These are phyloP conservation scores for Pleurozium schreberi DNA, from an alignment of 225 moss, liverwort and hornwort species.

Conservation along the genomic window DNA sequence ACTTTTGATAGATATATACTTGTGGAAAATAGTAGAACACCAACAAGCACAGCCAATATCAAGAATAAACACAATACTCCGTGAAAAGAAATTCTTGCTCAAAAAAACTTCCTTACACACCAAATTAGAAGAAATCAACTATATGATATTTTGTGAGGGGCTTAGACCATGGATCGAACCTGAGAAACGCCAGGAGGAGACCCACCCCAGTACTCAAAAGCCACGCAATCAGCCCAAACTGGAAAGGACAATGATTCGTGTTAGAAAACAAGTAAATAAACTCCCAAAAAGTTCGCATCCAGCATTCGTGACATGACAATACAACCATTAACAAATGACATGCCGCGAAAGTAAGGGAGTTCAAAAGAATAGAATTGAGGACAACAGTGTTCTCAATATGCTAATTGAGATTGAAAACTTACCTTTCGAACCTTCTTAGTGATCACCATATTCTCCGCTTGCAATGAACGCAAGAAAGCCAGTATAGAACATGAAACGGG, in stretches of 20 bases:
- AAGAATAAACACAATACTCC: not conserved
- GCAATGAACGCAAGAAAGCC: constrained; percentile 74
- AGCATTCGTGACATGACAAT: not conserved
- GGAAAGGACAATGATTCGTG: not conserved
- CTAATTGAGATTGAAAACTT: not conserved
- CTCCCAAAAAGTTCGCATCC: not conserved
- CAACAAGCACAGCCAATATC: not conserved
- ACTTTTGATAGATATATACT: not conserved
- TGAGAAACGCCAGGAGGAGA: constrained; percentile 50
- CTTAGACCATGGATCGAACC: constrained; percentile 14
- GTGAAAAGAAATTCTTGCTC: not conserved
- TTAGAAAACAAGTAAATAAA: not conserved
- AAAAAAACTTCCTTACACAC: not conserved
- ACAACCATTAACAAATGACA: not conserved
- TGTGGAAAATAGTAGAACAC: not conserved
- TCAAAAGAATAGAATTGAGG: not conserved
- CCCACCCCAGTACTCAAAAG: constrained; percentile 55
- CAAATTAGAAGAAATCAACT: not conserved
- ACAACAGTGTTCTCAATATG: not conserved
- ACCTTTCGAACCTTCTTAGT: constrained; percentile 82
- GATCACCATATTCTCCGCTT: constrained; percentile 81
- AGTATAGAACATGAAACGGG: constrained; percentile 87
- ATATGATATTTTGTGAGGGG: not conserved
- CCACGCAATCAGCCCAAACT: constrained; percentile 55
- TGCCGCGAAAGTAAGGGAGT: not conserved